Conservation (phyloP, 78 protist species). For the Dictyostelium firmibasis region DNA sequence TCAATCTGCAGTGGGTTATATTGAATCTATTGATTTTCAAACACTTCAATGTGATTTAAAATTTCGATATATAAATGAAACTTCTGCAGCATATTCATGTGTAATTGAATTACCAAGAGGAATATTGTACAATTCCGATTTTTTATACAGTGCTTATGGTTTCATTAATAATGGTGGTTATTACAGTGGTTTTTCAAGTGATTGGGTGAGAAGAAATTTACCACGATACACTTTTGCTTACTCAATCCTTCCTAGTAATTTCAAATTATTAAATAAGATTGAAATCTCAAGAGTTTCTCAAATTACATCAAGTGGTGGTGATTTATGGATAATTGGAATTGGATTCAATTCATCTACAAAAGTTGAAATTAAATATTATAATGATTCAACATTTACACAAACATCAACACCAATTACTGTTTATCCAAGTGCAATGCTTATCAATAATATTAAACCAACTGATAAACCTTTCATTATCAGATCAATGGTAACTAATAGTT, state of each 20-base stretch:
- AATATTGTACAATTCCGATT: not conserved
- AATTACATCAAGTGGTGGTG: not conserved
- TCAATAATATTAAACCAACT: not conserved
- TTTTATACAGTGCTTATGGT: not conserved
- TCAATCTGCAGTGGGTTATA: not conserved
- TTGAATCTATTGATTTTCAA: not conserved
- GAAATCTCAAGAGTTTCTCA: not conserved
- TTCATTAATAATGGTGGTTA: not conserved
- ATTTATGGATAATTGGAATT: not conserved
- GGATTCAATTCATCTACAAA: not conserved
- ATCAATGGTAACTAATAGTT: no score
- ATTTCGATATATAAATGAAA: not conserved
- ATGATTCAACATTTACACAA: no score
- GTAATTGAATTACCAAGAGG: not conserved
- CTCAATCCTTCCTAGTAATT: no score
- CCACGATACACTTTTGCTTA: no score
- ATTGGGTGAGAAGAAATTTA: no score
- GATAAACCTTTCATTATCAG: no score
- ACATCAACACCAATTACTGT: no score
- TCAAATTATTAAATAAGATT: not conserved
- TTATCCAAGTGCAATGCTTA: not conserved
- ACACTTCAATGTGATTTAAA: not conserved
- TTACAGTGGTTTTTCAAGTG: not conserved
- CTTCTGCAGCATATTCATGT: not conserved
- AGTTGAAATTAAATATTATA: not conserved